Conservation (phyloP, 225 moss, liverwort and hornwort genomes). For the Antitrichia curtipendula region DNA sequence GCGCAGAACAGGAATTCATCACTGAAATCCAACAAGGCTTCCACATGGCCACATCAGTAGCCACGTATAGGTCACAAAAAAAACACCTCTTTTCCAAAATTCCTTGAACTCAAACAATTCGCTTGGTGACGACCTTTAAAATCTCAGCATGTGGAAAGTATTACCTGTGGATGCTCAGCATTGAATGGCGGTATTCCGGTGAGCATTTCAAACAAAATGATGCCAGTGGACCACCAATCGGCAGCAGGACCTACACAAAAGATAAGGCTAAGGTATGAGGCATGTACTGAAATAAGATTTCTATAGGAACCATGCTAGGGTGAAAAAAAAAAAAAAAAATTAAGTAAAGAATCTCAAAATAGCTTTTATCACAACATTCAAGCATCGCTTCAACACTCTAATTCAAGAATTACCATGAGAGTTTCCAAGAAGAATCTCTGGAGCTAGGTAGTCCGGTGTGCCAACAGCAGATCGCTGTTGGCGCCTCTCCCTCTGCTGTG, state of each 20-base stretch:
- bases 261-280: neutral
- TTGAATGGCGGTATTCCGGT: conserved; percentile 98
- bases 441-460: conserved; percentile 96
- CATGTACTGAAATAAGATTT: neutral
- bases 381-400: neutral
- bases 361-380: neutral
- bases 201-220: conserved; percentile 93
- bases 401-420: conserved; percentile 62
- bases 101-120: neutral
- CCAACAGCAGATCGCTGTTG: conserved; percentile 97
- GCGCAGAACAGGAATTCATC: neutral
- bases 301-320: neutral
- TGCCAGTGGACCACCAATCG: conserved; percentile 99
- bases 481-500: conserved; percentile 83
- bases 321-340: neutral
- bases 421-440: conserved; percentile 97
- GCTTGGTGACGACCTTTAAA: neutral
- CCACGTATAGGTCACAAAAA: neutral
- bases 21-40: neutral
- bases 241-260: conserved; percentile 67
- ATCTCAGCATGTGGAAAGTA: neutral
- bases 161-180: conserved; percentile 95
- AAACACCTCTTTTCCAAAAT: neutral
- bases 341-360: neutral
- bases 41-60: neutral